Percentiles rank a stretch among this genome's conserved stretches.
Evolutionary conservation across 2,329 filamentous ascomycete species (phyloP).

Genomic region (Aspergillus clavatus): DNA sequence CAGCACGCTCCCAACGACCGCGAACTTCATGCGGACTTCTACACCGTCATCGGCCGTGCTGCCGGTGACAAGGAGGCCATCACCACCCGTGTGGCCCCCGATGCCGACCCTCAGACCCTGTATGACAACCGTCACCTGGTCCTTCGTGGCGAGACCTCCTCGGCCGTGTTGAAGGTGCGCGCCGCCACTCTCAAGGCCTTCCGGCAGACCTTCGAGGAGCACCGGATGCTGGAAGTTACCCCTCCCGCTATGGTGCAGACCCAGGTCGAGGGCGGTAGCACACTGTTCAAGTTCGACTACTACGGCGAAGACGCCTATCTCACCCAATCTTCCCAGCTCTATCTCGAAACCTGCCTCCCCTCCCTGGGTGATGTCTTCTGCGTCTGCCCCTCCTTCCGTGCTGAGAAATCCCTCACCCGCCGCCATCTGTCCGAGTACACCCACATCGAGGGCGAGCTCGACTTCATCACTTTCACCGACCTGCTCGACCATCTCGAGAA

Average conservation of each 20-base stretch:
- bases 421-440: constrained; percentile 95
- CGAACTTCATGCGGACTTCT: constrained; percentile 88
- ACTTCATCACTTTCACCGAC: constrained; percentile 91
- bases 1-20: constrained; percentile 76
- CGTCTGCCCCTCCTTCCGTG: constrained; percentile 97
- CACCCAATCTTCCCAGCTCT: constrained; percentile 94
- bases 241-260: constrained; percentile 92
- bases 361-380: constrained; percentile 94
- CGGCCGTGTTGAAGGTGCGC: constrained; percentile 82
- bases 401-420: constrained; percentile 90
- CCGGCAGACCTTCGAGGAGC: constrained; percentile 69
- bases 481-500: constrained; percentile 82
- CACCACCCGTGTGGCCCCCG: constrained; percentile 70
- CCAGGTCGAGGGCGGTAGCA: constrained; percentile 87
- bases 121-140: constrained; percentile 80
- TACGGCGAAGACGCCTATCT: constrained; percentile 89
- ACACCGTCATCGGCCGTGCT: constrained; percentile 70
- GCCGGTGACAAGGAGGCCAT: constrained; percentile 86
- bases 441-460: constrained; percentile 91
- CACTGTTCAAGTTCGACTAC: constrained; percentile 83
- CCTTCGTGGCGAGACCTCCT: constrained; percentile 76
- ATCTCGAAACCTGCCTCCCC: constrained; percentile 90
- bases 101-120: constrained; percentile 66
- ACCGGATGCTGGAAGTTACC: constrained; percentile 74
- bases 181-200: constrained; percentile 78